Conservation (phyloP, 805 yeast species). For the Wickerhamomyces sydowiorum region DNA sequence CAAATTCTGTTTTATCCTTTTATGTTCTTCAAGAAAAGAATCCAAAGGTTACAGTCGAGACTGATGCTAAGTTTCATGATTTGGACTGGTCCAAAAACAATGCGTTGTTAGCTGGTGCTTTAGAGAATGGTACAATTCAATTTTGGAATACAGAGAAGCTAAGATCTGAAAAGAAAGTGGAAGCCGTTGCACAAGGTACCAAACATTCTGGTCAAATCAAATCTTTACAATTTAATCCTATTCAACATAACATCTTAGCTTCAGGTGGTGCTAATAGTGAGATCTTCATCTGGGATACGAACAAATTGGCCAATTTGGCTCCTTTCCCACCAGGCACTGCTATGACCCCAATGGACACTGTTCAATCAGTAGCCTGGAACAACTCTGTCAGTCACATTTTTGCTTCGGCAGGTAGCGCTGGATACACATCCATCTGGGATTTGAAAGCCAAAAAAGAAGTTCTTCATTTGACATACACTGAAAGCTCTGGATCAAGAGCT, state of each 20-base stretch:
- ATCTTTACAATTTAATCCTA: constrained; percentile 71
- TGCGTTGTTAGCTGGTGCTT: constrained; percentile 78
- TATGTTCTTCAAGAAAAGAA: constrained; percentile 51
- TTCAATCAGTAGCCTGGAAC: constrained; percentile 86
- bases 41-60: constrained; percentile 39
- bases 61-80: constrained; percentile 66
- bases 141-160: constrained; percentile 64
- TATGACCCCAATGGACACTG: constrained; percentile 75
- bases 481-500: constrained; percentile 46
- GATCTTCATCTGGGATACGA: constrained; percentile 85
- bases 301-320: constrained; percentile 43
- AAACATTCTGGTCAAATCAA: constrained; percentile 69
- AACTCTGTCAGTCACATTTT: constrained; percentile 75
- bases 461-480: constrained; percentile 70
- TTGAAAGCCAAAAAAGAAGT: constrained; percentile 83
- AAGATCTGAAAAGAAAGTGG: constrained; percentile 36
- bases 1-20: constrained; percentile 71
- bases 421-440: constrained; percentile 93
- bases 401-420: constrained; percentile 83
- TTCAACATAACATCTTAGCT: constrained; percentile 65
- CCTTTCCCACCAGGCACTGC: constrained; percentile 68
- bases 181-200: constrained; percentile 45
- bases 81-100: constrained; percentile 74
- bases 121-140: constrained; percentile 76
- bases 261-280: constrained; percentile 90